Base-by-base conservation (phyloP, 768 basidiomycete species). In the Auricularia cornea region DNA sequence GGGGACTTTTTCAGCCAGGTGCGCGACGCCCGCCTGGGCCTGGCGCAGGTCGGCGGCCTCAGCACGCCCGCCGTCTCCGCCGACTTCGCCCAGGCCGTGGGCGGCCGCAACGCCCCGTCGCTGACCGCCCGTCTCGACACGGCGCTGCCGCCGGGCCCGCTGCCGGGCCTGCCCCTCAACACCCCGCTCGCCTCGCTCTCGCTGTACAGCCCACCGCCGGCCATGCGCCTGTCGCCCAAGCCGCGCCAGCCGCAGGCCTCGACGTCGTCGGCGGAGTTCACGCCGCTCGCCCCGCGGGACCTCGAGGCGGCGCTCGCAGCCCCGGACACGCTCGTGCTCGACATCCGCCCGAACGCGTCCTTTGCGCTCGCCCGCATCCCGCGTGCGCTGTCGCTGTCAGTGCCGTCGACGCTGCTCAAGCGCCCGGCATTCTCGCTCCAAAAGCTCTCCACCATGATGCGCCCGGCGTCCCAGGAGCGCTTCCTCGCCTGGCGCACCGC, bases 331-430 rank as follows among this genome's bases (percentile, higher is more conserved):
- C 86, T 98, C 70, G 74, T 97, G 69, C 80, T 98, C 75, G 95
- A 98, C 77, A 87, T 98, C 61, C 85, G 95, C 0, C 87, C 93
- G 12, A 90, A 91, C 74, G 87, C 88, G 20, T 84, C 88, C 6
- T 88, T 84, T 72, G 75, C 84, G 5, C 70, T 81, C 10, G 85
- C 86, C 28, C 87, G 93, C 59, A 68, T 97, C 32, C 81, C 81
- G 44, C 69, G 75, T 59, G 87, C 94, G 8, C 77, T 97, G 61
- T 92, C 92, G 59, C 83, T 98, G 66, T 91, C 90, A 57, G 90
- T 97, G 4, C 95, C 96, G 1, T 94, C 95, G 2, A 98, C 94
- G 0, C 87, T 98, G 26, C 87, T 98, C 71, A 94, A 93, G 66
- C 87, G 95, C 0, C 94, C 94, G 1, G 80, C 87, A 3, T 96